phyloP scores from a whole-genome alignment of 768 basidiomycete genomes.

The Daedalea quercina region DNA sequence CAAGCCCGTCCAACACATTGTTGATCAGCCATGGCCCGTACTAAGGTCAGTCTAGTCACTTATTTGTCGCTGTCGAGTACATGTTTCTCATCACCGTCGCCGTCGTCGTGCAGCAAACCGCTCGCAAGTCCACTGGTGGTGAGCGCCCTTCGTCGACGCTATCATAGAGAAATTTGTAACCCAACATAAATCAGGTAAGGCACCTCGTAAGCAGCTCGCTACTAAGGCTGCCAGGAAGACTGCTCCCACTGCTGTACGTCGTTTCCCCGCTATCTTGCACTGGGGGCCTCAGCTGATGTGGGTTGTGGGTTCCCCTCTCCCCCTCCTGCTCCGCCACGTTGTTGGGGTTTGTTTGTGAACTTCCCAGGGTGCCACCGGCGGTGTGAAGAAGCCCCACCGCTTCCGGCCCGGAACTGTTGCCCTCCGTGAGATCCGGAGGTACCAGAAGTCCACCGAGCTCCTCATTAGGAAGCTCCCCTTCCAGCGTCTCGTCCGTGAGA shows the following conservation, averaged over 20 bases:
- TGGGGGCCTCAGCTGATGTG: slow-evolving; percentile 10
- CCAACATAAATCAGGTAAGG: slow-evolving; percentile 27
- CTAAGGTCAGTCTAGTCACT: slow-evolving; percentile 50
- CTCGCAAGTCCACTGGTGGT: slow-evolving; percentile 99
- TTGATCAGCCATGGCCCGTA: slow-evolving; percentile 65
- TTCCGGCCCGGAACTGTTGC: slow-evolving; percentile 98
- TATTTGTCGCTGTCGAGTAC: slow-evolving; percentile 1
- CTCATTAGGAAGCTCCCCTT: slow-evolving; percentile 99
- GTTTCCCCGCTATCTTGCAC: slow-evolving; percentile 4
- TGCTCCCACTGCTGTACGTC: slow-evolving; percentile 22
- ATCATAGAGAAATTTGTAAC: slow-evolving; percentile 14
- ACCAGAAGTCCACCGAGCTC: slow-evolving; percentile 98
- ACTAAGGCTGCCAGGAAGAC: slow-evolving; percentile 40
- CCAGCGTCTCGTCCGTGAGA: slow-evolving; percentile 96
- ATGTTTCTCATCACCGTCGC: slow-evolving; percentile 19
- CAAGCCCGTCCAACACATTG: slow-evolving; percentile 13
- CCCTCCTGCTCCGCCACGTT: slow-evolving; percentile 8
- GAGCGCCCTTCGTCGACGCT: slow-evolving; percentile 29
- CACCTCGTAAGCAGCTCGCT: slow-evolving; percentile 37
- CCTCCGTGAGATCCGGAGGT: slow-evolving; percentile 96
- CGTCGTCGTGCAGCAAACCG: slow-evolving; percentile 75
- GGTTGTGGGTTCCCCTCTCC: slow-evolving; percentile 10
- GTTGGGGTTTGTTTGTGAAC: slow-evolving; percentile 12
- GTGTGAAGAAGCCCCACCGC: slow-evolving; percentile 98
- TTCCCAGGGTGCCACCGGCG: slow-evolving; percentile 51